phyloP scores from a whole-genome alignment of 495 filamentous ascomycete genomes.

The Penicillium odoratum region DNA sequence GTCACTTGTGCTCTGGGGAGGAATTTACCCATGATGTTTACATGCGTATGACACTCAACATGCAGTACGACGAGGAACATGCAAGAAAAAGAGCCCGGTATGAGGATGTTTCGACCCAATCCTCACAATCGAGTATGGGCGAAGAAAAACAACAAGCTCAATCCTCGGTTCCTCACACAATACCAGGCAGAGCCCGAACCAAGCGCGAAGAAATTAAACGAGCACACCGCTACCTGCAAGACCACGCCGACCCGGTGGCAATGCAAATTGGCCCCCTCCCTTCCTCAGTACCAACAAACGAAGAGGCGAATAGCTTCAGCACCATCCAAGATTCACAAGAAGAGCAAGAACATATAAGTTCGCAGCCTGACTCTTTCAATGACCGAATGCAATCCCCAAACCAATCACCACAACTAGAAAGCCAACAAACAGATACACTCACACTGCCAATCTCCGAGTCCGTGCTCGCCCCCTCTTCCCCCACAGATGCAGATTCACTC shows the following conservation, averaged over 20 bases:
- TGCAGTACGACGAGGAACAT: slow-evolving; percentile 21
- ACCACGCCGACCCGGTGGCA: slow-evolving; percentile 15
- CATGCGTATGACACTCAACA: slow-evolving; percentile 47
- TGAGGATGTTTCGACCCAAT: slow-evolving; percentile 26
- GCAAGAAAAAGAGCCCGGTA: slow-evolving; percentile 29
- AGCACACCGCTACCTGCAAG: slow-evolving; percentile 30
- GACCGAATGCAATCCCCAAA: not conserved
- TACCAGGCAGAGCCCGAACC: slow-evolving; percentile 7
- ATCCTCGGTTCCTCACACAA: not conserved
- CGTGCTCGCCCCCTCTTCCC: slow-evolving; percentile 15
- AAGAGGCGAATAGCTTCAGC: slow-evolving; percentile 2
- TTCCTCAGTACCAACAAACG: slow-evolving; percentile 27
- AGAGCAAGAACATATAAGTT: not conserved
- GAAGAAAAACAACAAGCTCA: not conserved
- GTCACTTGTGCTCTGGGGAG: slow-evolving; percentile 60
- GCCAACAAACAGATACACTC: slow-evolving; percentile 15
- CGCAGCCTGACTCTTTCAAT: not conserved
- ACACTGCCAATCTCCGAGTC: slow-evolving; percentile 24
- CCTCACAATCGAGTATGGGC: slow-evolving; percentile 15
- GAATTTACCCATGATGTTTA: slow-evolving; percentile 65
- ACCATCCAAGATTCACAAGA: not conserved
- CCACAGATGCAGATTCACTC: not conserved
- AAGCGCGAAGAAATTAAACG: slow-evolving; percentile 29
- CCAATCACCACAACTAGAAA: slow-evolving; percentile 3
- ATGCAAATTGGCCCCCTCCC: slow-evolving; percentile 36